Conservation (phyloP, 1,284 basidiomycete species). For the Trichosporon asahii region DNA sequence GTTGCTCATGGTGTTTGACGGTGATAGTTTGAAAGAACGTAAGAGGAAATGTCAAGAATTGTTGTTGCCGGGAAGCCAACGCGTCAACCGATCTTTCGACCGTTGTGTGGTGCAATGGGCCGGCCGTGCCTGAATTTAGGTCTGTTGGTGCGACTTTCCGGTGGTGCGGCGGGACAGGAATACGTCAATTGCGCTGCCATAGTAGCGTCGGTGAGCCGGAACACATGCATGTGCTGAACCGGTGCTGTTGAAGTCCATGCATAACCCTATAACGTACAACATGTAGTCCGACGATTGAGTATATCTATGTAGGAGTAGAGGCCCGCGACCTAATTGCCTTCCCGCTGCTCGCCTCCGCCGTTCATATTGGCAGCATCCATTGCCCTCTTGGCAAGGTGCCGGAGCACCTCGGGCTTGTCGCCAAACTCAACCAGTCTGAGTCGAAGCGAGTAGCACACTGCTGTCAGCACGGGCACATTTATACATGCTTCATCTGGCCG, state of each 20-base stretch:
- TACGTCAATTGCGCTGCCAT: neutral
- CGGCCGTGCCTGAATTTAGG: constrained; percentile 2
- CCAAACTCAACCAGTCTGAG: constrained; percentile 49
- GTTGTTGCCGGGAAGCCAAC: neutral
- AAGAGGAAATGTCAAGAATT: constrained; percentile 1
- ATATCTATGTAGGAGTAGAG: neutral
- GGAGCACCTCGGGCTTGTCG: constrained; percentile 49
- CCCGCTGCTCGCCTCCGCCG: constrained; percentile 17
- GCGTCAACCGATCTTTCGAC: neutral
- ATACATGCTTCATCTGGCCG: too few relatives aligned
- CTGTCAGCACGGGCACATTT: neutral
- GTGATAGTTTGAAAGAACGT: neutral
- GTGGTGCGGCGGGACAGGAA: neutral
- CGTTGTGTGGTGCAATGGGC: neutral
- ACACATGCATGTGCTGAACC: neutral
- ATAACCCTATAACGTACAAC: constrained; percentile 11
- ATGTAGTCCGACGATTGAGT: constrained; percentile 3
- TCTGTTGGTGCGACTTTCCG: neutral
- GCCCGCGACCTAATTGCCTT: neutral
- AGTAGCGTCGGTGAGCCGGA: neutral
- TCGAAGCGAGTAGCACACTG: constrained; percentile 51
- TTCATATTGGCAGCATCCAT: constrained; percentile 43
- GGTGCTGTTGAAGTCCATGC: neutral
- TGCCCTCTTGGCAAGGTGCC: constrained; percentile 48
- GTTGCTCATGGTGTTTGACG: neutral